Percentiles rank a stretch among this genome's conserved stretches.
phyloP scores from a whole-genome alignment of 345 rosid species.

The Brassica carinata region DNA sequence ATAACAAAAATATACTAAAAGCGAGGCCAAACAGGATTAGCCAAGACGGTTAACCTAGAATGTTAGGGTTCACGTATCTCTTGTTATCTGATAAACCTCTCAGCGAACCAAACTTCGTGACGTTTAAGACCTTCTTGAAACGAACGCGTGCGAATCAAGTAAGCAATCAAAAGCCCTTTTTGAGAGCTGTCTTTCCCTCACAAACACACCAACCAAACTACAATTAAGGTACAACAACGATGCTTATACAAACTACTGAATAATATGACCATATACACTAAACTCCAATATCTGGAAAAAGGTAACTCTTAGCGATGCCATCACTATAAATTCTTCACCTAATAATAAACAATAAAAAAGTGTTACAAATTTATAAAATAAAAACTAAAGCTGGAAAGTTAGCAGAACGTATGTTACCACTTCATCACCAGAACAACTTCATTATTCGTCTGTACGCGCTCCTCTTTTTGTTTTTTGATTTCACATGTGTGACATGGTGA shows the following conservation, averaged over 20 bases:
- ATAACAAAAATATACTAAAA: constrained; percentile 75
- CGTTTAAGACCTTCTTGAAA: constrained; percentile 65
- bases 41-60: constrained; percentile 48
- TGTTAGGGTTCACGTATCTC: constrained; percentile 77
- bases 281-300: neutral
- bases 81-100: constrained; percentile 23
- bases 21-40: constrained; percentile 77
- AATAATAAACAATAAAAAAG: neutral
- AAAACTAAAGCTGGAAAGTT: neutral
- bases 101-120: constrained; percentile 44
- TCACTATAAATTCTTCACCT: neutral
- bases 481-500: neutral
- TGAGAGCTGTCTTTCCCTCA: neutral
- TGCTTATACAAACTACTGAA: neutral
- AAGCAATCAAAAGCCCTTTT: constrained; percentile 14
- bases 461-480: constrained; percentile 4
- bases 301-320: neutral
- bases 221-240: neutral
- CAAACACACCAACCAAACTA: neutral
- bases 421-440: neutral
- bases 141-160: constrained; percentile 84
- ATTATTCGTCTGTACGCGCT: neutral
- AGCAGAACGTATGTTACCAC: neutral
- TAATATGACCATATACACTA: neutral
- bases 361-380: neutral